Conservation (phyloP, 805 yeast genomes). For the Isabelozyma rhagii region DNA sequence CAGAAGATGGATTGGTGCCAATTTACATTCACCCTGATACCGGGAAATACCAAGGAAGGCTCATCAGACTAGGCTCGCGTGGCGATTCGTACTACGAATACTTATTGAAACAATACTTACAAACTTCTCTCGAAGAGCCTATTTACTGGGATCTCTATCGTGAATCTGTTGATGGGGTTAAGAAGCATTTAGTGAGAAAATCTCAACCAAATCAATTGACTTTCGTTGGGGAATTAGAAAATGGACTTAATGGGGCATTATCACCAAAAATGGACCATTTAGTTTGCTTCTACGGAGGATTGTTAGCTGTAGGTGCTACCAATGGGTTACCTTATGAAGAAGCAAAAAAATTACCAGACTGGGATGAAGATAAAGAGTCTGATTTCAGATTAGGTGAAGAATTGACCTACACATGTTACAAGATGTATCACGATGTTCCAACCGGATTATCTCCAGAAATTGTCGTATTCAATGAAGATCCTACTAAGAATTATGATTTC, state of each 20-base stretch:
- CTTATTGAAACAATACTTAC: conserved; percentile 78
- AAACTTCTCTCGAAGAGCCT: conserved; percentile 59
- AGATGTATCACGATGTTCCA: conserved; percentile 68
- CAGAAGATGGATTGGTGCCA: conserved; percentile 77
- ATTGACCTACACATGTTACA: conserved; percentile 76
- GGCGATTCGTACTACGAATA: conserved; percentile 95
- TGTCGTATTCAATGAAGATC: conserved; percentile 71
- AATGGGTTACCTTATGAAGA: conserved; percentile 56
- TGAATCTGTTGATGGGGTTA: conserved; percentile 75
- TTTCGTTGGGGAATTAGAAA: conserved; percentile 74
- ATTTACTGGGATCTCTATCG: conserved; percentile 72
- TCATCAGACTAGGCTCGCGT: conserved; percentile 81
- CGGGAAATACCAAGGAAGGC: conserved; percentile 61
- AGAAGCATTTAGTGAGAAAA: conserved; percentile 56
- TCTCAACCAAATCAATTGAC: conserved; percentile 63
- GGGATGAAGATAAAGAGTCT: conserved; percentile 57
- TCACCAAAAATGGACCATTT: conserved; percentile 86
- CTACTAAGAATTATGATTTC: conserved; percentile 50
- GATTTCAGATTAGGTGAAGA: conserved; percentile 74
- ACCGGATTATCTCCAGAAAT: conserved; percentile 90
- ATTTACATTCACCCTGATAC: conserved; percentile 73
- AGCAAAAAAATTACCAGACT: conserved; percentile 52
- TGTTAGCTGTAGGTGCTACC: conserved; percentile 86
- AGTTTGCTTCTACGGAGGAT: conserved; percentile 89
- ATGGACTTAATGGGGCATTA: conserved; percentile 59